Conservation (phyloP, 148 eudicot genomes). For the Fagopyrum esculentum region DNA sequence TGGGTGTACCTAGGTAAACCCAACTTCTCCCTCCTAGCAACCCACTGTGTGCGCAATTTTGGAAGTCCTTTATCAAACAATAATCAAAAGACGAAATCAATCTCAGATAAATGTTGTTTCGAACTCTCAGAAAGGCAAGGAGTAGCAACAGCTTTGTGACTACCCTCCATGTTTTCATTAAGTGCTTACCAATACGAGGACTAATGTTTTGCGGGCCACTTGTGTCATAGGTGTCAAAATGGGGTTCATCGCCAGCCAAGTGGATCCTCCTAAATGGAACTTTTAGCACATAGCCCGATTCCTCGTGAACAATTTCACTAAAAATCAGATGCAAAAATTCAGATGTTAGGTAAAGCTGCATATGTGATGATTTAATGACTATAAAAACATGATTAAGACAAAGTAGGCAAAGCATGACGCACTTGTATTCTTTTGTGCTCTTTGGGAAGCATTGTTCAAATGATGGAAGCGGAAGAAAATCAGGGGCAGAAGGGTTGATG, state of each 20-base stretch:
- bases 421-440: conserved; percentile 90
- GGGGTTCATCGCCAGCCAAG: conserved; percentile 78
- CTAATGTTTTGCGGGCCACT: conserved; percentile 92
- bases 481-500: conserved; percentile 81
- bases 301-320: conserved; percentile 73
- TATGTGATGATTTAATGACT: background rate
- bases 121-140: background rate
- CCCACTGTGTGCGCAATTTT: conserved; percentile 77
- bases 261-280: conserved; percentile 94
- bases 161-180: background rate
- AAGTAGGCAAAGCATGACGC: background rate
- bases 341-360: background rate
- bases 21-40: conserved; percentile 70
- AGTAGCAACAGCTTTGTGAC: background rate
- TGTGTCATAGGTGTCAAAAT: conserved; percentile 92
- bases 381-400: background rate
- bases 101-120: background rate
- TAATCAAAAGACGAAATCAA: background rate
- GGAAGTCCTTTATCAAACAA: conserved; percentile 55
- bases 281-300: conserved; percentile 77
- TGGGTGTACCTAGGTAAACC: conserved; percentile 94
- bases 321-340: background rate
- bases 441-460: conserved; percentile 89
- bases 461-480: conserved; percentile 91
- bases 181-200: conserved; percentile 55